Conservation (phyloP, 2,329 filamentous ascomycete genomes). For the Intubia oerlemansii region DNA sequence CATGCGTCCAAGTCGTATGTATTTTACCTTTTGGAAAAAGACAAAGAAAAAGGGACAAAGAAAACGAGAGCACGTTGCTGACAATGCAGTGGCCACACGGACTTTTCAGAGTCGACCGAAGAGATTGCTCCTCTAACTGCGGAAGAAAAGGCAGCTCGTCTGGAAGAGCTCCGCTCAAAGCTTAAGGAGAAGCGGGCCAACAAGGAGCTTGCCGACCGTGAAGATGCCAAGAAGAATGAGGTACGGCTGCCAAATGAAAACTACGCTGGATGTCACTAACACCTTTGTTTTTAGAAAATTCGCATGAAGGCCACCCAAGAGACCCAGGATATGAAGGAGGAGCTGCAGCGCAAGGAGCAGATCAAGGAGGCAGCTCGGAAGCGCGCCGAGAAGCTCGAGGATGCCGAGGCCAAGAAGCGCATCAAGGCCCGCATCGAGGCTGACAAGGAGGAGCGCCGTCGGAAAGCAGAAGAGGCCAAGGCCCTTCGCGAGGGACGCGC, state of each 20-base stretch:
- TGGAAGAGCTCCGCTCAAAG: slow-evolving; percentile 53
- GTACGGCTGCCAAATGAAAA: no score
- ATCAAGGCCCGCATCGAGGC: slow-evolving; percentile 89
- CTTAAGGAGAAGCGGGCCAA: slow-evolving; percentile 50
- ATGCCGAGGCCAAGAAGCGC: slow-evolving; percentile 66
- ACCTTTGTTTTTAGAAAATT: slow-evolving; percentile 27
- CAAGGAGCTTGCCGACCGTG: slow-evolving; percentile 52
- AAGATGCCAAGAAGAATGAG: slow-evolving; percentile 71
- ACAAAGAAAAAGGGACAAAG: no score
- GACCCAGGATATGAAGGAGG: slow-evolving; percentile 72
- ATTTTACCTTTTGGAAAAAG: neutral
- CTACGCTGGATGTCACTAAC: no score
- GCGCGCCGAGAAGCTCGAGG: slow-evolving; percentile 68
- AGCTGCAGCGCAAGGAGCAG: slow-evolving; percentile 69
- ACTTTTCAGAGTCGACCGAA: slow-evolving; percentile 86
- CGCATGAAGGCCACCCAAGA: slow-evolving; percentile 81
- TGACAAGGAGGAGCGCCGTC: slow-evolving; percentile 73
- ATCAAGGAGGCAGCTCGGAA: slow-evolving; percentile 80
- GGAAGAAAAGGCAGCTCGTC: slow-evolving; percentile 66
- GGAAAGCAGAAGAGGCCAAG: slow-evolving; percentile 70
- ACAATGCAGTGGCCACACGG: slow-evolving; percentile 46
- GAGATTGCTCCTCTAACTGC: slow-evolving; percentile 80
- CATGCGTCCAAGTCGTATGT: slow-evolving; percentile 69
- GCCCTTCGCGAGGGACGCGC: slow-evolving; percentile 59
- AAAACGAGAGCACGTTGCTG: no score